These are phyloP conservation scores for Madurella fahalii DNA, from an alignment of 2,329 filamentous ascomycete genomes.

Conservation along the genomic window DNA sequence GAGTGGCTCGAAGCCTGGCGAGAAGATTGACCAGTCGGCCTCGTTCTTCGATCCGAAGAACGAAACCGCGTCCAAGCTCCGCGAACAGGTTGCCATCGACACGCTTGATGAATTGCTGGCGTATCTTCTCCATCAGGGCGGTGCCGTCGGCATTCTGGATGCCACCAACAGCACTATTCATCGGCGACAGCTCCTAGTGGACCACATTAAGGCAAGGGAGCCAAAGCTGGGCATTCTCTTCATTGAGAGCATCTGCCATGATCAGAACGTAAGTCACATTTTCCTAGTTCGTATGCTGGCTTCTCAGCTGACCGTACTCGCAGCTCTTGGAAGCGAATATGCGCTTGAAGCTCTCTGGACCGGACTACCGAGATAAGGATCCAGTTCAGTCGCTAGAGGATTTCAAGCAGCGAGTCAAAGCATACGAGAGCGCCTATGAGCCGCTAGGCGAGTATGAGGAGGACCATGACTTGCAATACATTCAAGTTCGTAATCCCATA, in stretches of 20 bases:
- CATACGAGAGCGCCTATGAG: slow-evolving; percentile 92
- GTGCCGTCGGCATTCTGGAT: slow-evolving; percentile 91
- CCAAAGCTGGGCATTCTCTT: slow-evolving; percentile 89
- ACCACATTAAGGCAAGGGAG: slow-evolving; percentile 76
- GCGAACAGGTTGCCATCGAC: slow-evolving; percentile 88
- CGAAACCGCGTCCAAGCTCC: slow-evolving; percentile 70
- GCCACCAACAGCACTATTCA: slow-evolving; percentile 94
- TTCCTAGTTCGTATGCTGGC: not conserved
- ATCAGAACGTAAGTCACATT: slow-evolving; percentile 54
- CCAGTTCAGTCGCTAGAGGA: slow-evolving; percentile 78
- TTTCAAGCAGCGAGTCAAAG: slow-evolving; percentile 86
- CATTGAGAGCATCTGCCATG: slow-evolving; percentile 89
- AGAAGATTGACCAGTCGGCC: slow-evolving; percentile 79
- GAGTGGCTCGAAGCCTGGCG: slow-evolving; percentile 23
- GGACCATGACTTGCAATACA: slow-evolving; percentile 84
- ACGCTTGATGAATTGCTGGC: slow-evolving; percentile 89
- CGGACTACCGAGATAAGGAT: slow-evolving; percentile 94
- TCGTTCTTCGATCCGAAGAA: slow-evolving; percentile 93
- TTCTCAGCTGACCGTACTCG: slow-evolving; percentile 5
- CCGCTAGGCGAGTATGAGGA: slow-evolving; percentile 90
- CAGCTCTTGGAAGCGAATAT: slow-evolving; percentile 88
- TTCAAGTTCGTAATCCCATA: slow-evolving; percentile 54
- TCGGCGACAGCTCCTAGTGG: slow-evolving; percentile 76
- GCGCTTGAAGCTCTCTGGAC: slow-evolving; percentile 91
- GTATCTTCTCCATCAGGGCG: slow-evolving; percentile 76